Conservation (phyloP, 306 rosid genomes). For the Rubus parviflorus region DNA sequence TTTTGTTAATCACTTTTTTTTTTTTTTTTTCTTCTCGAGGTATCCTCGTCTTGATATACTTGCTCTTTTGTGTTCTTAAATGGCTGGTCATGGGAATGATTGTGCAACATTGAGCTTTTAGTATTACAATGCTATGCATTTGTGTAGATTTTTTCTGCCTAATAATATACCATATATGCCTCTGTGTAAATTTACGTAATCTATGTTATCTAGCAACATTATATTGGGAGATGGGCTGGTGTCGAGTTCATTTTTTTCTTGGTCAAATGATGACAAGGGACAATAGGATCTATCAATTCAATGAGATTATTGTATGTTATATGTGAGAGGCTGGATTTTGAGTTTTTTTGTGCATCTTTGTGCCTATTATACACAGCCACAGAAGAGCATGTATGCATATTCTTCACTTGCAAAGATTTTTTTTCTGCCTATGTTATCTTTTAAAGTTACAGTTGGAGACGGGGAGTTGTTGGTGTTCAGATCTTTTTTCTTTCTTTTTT, state of each 20-base stretch:
- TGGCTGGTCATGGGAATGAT: slow-evolving; percentile 3
- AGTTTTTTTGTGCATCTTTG: no score
- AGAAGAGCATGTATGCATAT: no score
- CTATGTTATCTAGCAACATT: background rate
- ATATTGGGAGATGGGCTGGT: no score
- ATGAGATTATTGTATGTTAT: no score
- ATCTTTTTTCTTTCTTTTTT: background rate
- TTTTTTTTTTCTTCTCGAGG: background rate
- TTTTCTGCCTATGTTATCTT: background rate
- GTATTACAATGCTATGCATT: background rate
- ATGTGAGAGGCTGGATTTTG: no score
- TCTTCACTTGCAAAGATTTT: no score
- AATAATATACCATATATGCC: background rate
- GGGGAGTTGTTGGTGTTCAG: background rate
- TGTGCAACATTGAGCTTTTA: background rate
- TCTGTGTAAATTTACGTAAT: background rate
- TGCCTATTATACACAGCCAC: no score
- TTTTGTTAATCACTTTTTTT: background rate
- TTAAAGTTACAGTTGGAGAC: background rate
- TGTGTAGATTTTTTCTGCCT: background rate
- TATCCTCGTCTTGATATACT: background rate
- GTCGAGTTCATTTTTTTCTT: no score
- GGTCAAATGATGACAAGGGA: no score
- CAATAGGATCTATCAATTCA: no score
- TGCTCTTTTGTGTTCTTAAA: background rate